Evolutionary conservation across 768 basidiomycete genomes (phyloP), one percentile per base, ranked within the genome.

Genomic region (Gymnopilus junonius): DNA sequence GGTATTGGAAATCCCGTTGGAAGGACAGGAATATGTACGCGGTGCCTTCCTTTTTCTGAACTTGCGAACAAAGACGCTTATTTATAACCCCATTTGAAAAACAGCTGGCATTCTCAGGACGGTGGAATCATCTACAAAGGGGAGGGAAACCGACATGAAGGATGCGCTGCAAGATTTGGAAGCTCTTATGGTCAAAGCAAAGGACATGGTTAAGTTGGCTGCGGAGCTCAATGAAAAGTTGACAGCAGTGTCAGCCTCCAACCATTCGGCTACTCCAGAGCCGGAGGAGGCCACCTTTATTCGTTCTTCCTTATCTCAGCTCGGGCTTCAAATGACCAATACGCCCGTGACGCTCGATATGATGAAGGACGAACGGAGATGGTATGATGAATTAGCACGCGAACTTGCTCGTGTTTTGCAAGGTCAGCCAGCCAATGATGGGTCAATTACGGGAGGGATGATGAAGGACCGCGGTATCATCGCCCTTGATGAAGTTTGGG

Each of bases 401-500:
- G 97, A 99, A 77, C 83, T 99, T 2, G 91, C 87, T 0, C 77
- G 81, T 4, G 81, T 98, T 4, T 80, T 99, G 6, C 88, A 83
- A 59, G 80, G 80, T 20, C 65, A 65, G 8, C 32, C 55, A n/a
- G 55, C 48, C 20, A 66, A 61, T n/a, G 69, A 64, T n/a, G 69
- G 50, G 17, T 64, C 45, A 43, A 69, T 63, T 67, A 63, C 70
- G 4, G 77, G 77, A 0, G 91, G 93, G 1, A 82, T 96, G 69
- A 93, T 96, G 92, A 82, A 83, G 59, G 81, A 83, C 2, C 85
- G 93, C 29, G 94, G 93, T 1, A 85, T 97, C 34, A 84, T 97
- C 39, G 93, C 90, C 0, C 76, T 97, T 27, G 95, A 98, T 71
- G 95, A 97, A 75, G 92, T 92, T 0, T 98, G 95, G 95, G 93